Base-by-base conservation (phyloP, 805 yeast genomes). In the Wickerhamomyces queroliae region DNA sequence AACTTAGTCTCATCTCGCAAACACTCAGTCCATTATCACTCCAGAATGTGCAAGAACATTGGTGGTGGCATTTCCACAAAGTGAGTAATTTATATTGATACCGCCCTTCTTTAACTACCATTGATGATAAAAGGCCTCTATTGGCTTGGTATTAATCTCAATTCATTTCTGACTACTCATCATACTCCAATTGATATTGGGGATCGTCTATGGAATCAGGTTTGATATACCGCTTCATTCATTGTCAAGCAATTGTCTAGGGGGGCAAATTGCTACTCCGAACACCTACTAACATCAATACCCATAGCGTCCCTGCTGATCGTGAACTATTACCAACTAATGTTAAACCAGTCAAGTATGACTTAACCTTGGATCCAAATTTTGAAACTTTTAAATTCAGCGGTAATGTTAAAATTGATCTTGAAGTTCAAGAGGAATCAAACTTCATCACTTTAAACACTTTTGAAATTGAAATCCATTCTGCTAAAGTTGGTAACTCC, bases 331-430 rank as follows among this genome's bases (percentile, higher is more conserved):
- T 79, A 44, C 95, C 86, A 50, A 66, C 67, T 36, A 66, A 73
- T 39, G 83, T 89, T 44, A 71, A 71, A 43, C 97, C 99, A 26
- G 50, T 65, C 26, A 85, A 84, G 61, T 91, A 93, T 58, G 74
- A 78, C 39, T 59, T 93, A 25, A 70, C 78, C 16, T 64, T 79
- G 39, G 81, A 79, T 51, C 88, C 95, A 28, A 54, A 67, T 49
- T 72, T 80, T 43, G 67, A 67, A 35, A 70, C 72, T 10, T 80
- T 80, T 67, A 78, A 72, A 41, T 81, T 76, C 52, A 62, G 64
- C 35, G 88, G 87, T 51, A 59, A 58, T 23, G 76, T 70, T 45
- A 62, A 65, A 36, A 77, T 81, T 49, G 78, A 74, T 37, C 64
- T 81, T 48, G 60, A 65, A 32, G 78, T 80, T 33, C 65, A 69